Conservation (phyloP, 441 rosid genomes). For the Daphne laureola region DNA sequence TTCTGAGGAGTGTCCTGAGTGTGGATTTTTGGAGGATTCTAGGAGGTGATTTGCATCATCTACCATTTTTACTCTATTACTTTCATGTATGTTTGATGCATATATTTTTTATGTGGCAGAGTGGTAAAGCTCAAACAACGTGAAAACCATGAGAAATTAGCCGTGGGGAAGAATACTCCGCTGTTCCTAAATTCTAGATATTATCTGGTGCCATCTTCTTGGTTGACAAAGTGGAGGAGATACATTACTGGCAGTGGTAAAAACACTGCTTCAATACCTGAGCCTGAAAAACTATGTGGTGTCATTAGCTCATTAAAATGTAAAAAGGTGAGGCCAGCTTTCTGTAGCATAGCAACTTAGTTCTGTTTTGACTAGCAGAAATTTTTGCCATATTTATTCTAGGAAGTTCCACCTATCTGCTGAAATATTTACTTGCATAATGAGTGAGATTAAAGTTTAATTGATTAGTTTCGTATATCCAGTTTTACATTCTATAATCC, state of each 20-base stretch:
- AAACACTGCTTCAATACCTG: constrained; percentile 46
- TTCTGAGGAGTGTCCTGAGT: constrained; percentile 58
- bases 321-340: constrained; percentile 51
- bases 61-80: constrained; percentile 7
- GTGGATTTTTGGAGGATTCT: constrained; percentile 89
- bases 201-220: constrained; percentile 74
- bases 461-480: too few species aligned
- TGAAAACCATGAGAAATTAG: constrained; percentile 84
- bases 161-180: constrained; percentile 54
- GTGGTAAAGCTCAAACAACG: constrained; percentile 75
- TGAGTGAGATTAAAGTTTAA: too few species aligned
- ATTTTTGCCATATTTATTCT: too few species aligned
- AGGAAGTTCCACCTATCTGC: too few species aligned
- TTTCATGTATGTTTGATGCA: constrained; percentile 18
- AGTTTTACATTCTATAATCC: too few species aligned
- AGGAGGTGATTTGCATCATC: constrained; percentile 47
- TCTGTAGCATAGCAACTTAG: constrained; percentile 4
- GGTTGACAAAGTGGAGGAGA: constrained; percentile 88
- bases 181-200: constrained; percentile 50
- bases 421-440: too few species aligned
- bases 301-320: constrained; percentile 66
- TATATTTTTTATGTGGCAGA: constrained; percentile 41
- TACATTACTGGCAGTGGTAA: constrained; percentile 72
- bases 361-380: too few species aligned
- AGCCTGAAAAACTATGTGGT: constrained; percentile 67